Conservation (phyloP, 129 eudicot species). For the Saussurea involucrata region DNA sequence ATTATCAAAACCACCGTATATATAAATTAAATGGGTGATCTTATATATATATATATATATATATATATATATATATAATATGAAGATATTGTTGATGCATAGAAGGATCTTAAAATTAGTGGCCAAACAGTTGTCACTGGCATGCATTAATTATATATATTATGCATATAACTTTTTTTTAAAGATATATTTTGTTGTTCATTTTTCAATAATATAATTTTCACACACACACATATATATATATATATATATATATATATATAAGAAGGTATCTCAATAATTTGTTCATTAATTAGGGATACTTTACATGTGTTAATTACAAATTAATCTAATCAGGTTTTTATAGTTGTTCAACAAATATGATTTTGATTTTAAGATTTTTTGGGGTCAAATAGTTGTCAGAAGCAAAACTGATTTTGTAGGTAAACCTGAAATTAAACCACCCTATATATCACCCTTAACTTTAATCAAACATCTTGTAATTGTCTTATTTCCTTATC, state of each 20-base stretch:
- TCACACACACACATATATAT: no score
- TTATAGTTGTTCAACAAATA: neutral
- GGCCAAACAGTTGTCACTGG: slow-evolving; percentile 11
- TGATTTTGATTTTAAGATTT: neutral
- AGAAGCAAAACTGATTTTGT: neutral
- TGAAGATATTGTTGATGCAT: neutral
- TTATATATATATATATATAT: no score
- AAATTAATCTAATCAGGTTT: neutral
- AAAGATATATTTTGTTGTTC: neutral
- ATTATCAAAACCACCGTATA: neutral
- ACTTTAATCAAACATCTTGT: no score
- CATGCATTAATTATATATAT: no score
- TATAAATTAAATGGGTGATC: neutral
- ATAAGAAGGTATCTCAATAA: neutral
- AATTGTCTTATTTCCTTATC: no score
- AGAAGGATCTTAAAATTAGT: slow-evolving; percentile 1
- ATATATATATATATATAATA: no score
- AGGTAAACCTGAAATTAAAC: neutral
- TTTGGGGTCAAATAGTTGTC: neutral
- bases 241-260: no score
- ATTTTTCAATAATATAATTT: neutral
- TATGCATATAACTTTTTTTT: neutral
- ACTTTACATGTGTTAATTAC: neutral
- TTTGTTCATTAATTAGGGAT: neutral
- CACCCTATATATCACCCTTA: neutral